These are phyloP conservation scores for Capsicum pubescens DNA, from an alignment of 257 asterid genomes.

Conservation along the genomic window DNA sequence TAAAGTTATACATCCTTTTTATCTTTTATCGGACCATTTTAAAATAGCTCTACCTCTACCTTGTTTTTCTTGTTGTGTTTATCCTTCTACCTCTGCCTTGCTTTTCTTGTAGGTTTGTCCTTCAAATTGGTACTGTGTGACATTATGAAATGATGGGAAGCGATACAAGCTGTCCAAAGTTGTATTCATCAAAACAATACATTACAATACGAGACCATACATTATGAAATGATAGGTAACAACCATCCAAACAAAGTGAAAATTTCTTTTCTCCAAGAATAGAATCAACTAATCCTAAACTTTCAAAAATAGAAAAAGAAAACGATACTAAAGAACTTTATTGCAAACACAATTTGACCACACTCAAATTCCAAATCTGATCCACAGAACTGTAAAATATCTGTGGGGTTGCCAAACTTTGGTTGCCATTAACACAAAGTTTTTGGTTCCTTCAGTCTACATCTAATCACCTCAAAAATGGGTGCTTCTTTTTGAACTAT, in stretches of 20 bases:
- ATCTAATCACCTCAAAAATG: conserved; percentile 57
- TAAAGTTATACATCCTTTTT: too few species aligned
- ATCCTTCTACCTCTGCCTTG: too few species aligned
- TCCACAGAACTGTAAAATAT: conserved; percentile 19
- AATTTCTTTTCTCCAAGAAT: too few species aligned
- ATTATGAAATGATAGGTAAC: background rate
- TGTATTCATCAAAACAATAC: background rate
- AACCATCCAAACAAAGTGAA: too few species aligned
- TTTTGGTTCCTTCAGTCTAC: conserved; percentile 8
- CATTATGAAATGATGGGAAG: too few species aligned
- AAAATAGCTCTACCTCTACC: too few species aligned
- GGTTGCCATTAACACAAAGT: conserved; percentile 18
- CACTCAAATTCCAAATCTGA: background rate
- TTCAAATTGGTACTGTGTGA: too few species aligned
- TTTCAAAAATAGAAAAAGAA: background rate
- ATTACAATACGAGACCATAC: background rate
- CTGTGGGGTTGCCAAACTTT: conserved; percentile 25
- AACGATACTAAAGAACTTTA: background rate
- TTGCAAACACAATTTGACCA: background rate
- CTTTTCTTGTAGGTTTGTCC: too few species aligned
- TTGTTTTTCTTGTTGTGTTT: too few species aligned
- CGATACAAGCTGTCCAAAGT: too few species aligned
- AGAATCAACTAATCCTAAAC: background rate
- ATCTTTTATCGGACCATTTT: too few species aligned
- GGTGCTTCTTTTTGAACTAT: conserved; percentile 54